phyloP scores from a whole-genome alignment of 1,284 basidiomycete genomes.

The Boletus calvinii region DNA sequence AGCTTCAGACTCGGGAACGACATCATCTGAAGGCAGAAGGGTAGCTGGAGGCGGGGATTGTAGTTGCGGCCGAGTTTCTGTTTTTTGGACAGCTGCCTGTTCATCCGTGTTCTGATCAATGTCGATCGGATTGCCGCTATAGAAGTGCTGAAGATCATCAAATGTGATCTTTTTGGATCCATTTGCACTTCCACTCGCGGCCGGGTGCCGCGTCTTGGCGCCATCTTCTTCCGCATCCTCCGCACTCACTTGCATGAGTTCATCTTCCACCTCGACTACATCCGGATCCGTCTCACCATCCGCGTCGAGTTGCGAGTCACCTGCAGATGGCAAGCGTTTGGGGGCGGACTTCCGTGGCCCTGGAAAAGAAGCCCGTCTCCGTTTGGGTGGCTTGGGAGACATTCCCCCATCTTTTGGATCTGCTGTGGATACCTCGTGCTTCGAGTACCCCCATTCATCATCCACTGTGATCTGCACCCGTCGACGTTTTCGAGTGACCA shows the following conservation, averaged over 20 bases:
- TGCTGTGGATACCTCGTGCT: conserved; percentile 13
- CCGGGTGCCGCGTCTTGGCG: neutral
- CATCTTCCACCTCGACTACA: conserved; percentile 32
- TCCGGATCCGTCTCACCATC: conserved; percentile 37
- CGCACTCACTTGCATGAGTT: conserved; percentile 29
- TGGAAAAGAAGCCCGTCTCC: conserved; percentile 31
- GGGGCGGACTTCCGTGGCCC: conserved; percentile 21
- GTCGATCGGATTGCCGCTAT: conserved; percentile 32
- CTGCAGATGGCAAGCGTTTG: conserved; percentile 25
- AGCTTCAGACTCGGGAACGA: conserved; percentile 1
- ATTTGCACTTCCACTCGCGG: neutral
- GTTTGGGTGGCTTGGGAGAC: conserved; percentile 13
- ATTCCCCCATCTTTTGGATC: conserved; percentile 6
- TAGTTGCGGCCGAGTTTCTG: neutral
- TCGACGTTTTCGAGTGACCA: conserved; percentile 28
- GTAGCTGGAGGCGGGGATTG: neutral
- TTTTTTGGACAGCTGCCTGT: conserved; percentile 1
- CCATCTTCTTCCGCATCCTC: conserved; percentile 25
- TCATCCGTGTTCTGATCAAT: conserved; percentile 30
- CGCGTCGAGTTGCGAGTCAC: conserved; percentile 35
- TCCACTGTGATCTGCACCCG: conserved; percentile 9
- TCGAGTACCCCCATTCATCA: conserved; percentile 9
- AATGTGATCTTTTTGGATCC: conserved; percentile 13
- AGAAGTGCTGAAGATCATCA: conserved; percentile 33
- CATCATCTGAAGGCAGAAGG: neutral